Evolutionary conservation across 495 filamentous ascomycete genomes (phyloP).

Genomic region (Pyronema omphalodes): DNA sequence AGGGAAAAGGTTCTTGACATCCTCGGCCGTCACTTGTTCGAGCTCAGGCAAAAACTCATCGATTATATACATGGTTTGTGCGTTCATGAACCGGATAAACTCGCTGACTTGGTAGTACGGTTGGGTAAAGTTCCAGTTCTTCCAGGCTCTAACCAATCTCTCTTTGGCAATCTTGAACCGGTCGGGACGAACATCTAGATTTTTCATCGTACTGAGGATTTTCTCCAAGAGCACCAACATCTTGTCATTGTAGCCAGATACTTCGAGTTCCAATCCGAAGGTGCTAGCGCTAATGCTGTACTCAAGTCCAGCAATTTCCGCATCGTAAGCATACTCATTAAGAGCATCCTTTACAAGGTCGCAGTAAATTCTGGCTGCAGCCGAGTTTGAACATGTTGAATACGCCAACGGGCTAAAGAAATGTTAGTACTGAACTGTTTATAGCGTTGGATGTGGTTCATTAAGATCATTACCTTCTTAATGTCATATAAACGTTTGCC

Average conservation of each 20-base stretch:
- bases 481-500: slow-evolving; percentile 60
- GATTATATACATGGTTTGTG: slow-evolving; percentile 58
- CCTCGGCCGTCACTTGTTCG: slow-evolving; percentile 49
- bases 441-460: not conserved
- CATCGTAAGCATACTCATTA: slow-evolving; percentile 90
- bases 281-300: slow-evolving; percentile 56
- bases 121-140: slow-evolving; percentile 71
- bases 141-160: slow-evolving; percentile 49
- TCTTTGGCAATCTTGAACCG: slow-evolving; percentile 89
- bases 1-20: slow-evolving; percentile 59
- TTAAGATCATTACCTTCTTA: slow-evolving; percentile 39
- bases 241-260: slow-evolving; percentile 93
- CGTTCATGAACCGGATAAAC: slow-evolving; percentile 59
- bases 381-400: slow-evolving; percentile 54
- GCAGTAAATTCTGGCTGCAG: slow-evolving; percentile 66
- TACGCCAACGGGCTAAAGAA: slow-evolving; percentile 40
- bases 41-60: slow-evolving; percentile 68
- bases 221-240: slow-evolving; percentile 80
- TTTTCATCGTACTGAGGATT: slow-evolving; percentile 69
- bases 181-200: slow-evolving; percentile 62
- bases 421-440: slow-evolving; percentile 5
- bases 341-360: slow-evolving; percentile 79
- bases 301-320: slow-evolving; percentile 77
- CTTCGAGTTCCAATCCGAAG: slow-evolving; percentile 56
- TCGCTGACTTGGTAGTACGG: slow-evolving; percentile 85